Conservation (phyloP, 2,329 filamentous ascomycete species). For the Pezicula neosporulosa region DNA sequence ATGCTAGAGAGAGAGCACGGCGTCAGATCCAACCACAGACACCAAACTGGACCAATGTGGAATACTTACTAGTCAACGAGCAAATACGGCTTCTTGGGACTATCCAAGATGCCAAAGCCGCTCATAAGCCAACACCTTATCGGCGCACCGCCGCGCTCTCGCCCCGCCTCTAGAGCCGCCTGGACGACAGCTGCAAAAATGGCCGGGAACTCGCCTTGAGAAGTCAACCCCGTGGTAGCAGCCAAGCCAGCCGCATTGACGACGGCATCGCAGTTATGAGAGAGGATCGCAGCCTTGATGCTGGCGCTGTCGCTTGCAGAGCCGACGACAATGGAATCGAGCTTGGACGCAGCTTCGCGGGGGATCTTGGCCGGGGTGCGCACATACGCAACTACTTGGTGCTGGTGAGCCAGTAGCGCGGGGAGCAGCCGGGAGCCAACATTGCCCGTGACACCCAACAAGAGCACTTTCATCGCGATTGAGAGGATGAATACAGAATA, state of each 20-base stretch:
- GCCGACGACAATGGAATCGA: conserved; percentile 8
- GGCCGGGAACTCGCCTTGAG: conserved; percentile 11
- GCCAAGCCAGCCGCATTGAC: conserved; percentile 23
- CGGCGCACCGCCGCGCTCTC: conserved; percentile 13
- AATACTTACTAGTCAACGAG: conserved; percentile 12
- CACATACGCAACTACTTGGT: conserved; percentile 18
- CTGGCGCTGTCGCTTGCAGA: conserved; percentile 10
- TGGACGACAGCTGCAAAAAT: conserved; percentile 20
- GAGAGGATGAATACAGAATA: conserved; percentile 1
- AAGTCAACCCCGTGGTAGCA: conserved; percentile 7
- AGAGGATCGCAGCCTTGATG: conserved; percentile 18
- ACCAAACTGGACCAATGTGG: background rate
- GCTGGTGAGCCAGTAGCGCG: conserved; percentile 16
- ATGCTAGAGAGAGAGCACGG: conserved; percentile 8
- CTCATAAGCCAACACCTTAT: conserved; percentile 22
- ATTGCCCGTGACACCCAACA: conserved; percentile 21
- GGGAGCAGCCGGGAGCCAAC: conserved; percentile 18
- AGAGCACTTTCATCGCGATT: conserved; percentile 16
- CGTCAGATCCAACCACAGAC: conserved; percentile 1
- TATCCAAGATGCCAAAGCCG: conserved; percentile 18
- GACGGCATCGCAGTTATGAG: conserved; percentile 22
- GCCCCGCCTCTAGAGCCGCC: conserved; percentile 16
- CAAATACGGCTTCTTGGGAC: conserved; percentile 14
- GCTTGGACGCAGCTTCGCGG: conserved; percentile 3
- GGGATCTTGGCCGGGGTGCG: conserved; percentile 17